Base-by-base conservation (phyloP, 176 grass and related monocot species). In the Coix lacrymajobi region DNA sequence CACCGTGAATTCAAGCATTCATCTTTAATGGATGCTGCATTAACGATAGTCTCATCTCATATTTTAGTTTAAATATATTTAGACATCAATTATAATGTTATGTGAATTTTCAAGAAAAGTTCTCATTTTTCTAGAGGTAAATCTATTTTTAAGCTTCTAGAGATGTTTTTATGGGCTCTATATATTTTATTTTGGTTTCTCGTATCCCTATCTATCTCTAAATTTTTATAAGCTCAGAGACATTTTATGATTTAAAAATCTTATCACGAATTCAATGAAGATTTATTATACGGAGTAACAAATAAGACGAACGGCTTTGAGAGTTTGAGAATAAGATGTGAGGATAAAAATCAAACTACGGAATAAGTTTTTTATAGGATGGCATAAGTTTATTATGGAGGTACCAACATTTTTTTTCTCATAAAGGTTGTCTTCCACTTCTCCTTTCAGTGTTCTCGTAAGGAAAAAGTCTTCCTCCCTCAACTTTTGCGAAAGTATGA, bases 31-130 rank as follows among this genome's bases (percentile, higher is more conserved):
- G 8, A 22, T 22, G 19, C 0, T 54, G 2, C 49, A 22, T 22
- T 54, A 9, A 20, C 22, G 49, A 8, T 22, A 8, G 6, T 8
- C 7, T 22, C 0, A 56, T 56, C 19, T 22, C 20, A 56, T 57
- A 10, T 56, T 56, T 56, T 56, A 22, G 2, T 22, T 56, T n/a
- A 22, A n/a, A 56, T 7, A 11, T 4, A n/a, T n/a, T 56, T n/a
- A 24, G 3, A 11, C 52, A n/a, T 24, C 3, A 0, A 11, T 52
- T 56, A 24, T 57, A 57, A 4, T 57, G 22, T 57, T 57, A 1
- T n/a, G 2, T 8, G 7, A 20, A 3, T 3, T 54, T n/a, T 54
- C 1, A n/a, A n/a, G 0, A 22, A n/a, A n/a, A 54, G 0, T 1
- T 8, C 1, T 52, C n/a, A 52, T 22, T 22, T 52, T 51, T 51